These are phyloP conservation scores for Amylocystis lapponica DNA, from an alignment of 768 basidiomycete species.

Conservation along the genomic window DNA sequence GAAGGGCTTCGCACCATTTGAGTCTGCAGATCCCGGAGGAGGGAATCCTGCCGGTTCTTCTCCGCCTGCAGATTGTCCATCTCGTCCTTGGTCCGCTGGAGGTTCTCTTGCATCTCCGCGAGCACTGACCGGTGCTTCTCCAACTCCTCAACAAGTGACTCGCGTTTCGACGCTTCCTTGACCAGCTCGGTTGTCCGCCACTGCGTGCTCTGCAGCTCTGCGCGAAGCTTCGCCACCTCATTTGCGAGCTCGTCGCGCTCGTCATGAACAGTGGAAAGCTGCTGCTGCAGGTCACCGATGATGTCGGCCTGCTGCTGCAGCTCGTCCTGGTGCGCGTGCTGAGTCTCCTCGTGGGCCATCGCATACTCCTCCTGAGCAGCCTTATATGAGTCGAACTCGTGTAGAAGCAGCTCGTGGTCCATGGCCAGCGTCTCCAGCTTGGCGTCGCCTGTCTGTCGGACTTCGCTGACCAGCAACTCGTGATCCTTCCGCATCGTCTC, in stretches of 20 bases:
- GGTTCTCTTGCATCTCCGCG: constrained; percentile 70
- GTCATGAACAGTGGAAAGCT: constrained; percentile 36
- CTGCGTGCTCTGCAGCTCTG: constrained; percentile 54
- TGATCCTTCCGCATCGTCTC: constrained; percentile 32
- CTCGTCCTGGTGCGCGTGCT: constrained; percentile 31
- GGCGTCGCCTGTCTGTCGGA: constrained; percentile 13
- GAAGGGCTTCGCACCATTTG: constrained; percentile 55
- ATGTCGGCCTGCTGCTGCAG: constrained; percentile 44
- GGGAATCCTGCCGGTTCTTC: constrained; percentile 57
- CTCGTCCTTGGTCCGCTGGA: constrained; percentile 78
- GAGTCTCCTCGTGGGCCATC: constrained; percentile 27
- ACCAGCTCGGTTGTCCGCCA: constrained; percentile 57
- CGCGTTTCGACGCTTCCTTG: constrained; percentile 68
- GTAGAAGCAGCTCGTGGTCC: constrained; percentile 30
- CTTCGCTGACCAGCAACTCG: constrained; percentile 22
- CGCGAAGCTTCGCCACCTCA: constrained; percentile 43
- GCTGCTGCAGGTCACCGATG: constrained; percentile 44
- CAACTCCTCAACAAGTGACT: constrained; percentile 68
- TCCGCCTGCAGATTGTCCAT: constrained; percentile 73
- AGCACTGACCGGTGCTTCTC: constrained; percentile 73
- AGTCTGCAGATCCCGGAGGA: constrained; percentile 76
- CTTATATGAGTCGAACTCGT: constrained; percentile 55
- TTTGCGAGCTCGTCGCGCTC: constrained; percentile 39
- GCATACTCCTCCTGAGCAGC: constrained; percentile 37
- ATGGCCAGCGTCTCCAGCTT: constrained; percentile 33